Evolutionary conservation across 116 monocot genomes (phyloP), one percentile per base, ranked within the genome.

Genomic region (Papilionanthe hybrid): DNA sequence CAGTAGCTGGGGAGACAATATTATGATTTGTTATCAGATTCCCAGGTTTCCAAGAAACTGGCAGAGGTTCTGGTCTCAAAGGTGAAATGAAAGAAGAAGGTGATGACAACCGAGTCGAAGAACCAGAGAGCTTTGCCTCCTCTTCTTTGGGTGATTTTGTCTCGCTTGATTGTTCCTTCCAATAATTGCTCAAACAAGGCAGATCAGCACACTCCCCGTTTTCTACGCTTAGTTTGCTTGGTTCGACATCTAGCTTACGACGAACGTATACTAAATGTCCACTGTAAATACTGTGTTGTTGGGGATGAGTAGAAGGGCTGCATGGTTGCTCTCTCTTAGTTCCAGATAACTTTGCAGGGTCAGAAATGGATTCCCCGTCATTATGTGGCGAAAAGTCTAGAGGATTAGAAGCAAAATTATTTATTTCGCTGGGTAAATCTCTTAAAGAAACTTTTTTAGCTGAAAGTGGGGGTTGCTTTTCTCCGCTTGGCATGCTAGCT

Each of bases 251-350:
- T 3, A 77, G 71, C 55, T 82, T 78, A 63, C 83, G 71, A 43
- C 83, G 78, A n/a, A 83, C 83, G 75, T 83, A 83, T 22, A 83
- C 83, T 72, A 83, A 72, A 60, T 83, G 83, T 27, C 60, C 79
- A 25, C 72, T 83, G 28, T 11, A n/a, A 47, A 15, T 72, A 60
- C 27, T 79, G 11, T 29, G 73, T 69, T 73, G 79, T 47, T 60
- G 45, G 42, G n/a, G 22, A 19, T n/a, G 45, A 10, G 69, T 77
- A 9, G 53, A 83, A 18, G 74, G 72, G 44, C 28, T 78, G 55
- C 78, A 58, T 47, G 78, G 45, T 79, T 78, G 43, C 48, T 79
- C 20, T 78, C 83, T 83, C 44, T 83, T 83, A 19, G n/a, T 60
- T 32, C 72, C 78, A 74, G 41, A 42, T 60, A 45, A 23, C 23